Percentiles rank a stretch among this genome's conserved stretches.
Conservation (phyloP, 2,329 filamentous ascomycete genomes). For the Fusarium siculi region DNA sequence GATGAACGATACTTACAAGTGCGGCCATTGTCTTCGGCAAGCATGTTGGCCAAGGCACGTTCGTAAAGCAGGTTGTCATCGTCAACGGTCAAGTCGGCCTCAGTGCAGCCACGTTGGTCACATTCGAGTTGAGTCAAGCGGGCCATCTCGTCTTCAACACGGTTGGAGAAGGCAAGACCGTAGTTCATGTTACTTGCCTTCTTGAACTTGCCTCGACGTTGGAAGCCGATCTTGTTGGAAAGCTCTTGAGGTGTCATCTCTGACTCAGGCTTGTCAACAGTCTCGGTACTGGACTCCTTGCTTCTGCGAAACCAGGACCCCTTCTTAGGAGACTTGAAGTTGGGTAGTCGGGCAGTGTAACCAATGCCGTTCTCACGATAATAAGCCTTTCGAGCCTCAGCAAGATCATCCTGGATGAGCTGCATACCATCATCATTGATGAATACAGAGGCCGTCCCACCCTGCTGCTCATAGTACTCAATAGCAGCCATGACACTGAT, state of each 20-base stretch:
- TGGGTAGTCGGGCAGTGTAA: constrained; percentile 63
- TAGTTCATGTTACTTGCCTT: constrained; percentile 78
- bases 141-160: constrained; percentile 64
- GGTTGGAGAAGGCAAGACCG: constrained; percentile 63
- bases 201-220: constrained; percentile 70
- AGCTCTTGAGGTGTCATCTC: constrained; percentile 37
- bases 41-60: constrained; percentile 55
- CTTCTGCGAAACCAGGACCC: constrained; percentile 11
- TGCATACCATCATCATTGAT: constrained; percentile 77
- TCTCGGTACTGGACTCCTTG: constrained; percentile 47
- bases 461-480: constrained; percentile 68
- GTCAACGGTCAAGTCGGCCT: constrained; percentile 57
- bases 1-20: constrained; percentile 49
- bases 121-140: constrained; percentile 35
- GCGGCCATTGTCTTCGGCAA: constrained; percentile 61
- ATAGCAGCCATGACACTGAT: constrained; percentile 62
- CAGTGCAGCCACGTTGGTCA: constrained; percentile 26
- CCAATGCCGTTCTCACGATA: constrained; percentile 68
- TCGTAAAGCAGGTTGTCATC: constrained; percentile 59
- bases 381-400: constrained; percentile 61
- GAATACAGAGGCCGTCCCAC: constrained; percentile 75
- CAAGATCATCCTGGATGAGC: constrained; percentile 62
- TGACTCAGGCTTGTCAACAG: constrained; percentile 48
- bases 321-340: constrained; percentile 47
- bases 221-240: constrained; percentile 59